These are phyloP conservation scores for Coemansia sp. DNA, from an alignment of 192 early-diverging fungal species.

Conservation along the genomic window DNA sequence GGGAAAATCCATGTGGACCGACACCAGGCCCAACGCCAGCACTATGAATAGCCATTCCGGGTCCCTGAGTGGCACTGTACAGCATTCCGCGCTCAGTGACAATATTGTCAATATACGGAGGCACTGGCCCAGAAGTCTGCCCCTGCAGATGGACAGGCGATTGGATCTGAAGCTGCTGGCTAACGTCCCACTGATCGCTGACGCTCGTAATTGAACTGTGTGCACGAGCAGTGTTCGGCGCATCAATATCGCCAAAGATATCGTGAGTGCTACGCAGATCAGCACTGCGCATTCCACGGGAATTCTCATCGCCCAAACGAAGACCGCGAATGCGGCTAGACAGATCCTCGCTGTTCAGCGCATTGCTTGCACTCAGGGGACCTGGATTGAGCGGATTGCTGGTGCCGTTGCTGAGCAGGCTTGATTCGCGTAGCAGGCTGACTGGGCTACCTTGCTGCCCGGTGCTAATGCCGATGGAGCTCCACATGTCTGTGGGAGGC, in stretches of 20 bases:
- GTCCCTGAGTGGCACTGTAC: conserved; percentile 28
- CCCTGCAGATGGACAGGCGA: conserved; percentile 25
- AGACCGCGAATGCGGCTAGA: conserved; percentile 31
- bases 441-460: conserved; percentile 8
- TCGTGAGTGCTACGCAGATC: conserved; percentile 38
- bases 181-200: conserved; percentile 43
- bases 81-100: conserved; percentile 29
- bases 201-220: conserved; percentile 22
- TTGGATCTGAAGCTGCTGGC: conserved; percentile 25
- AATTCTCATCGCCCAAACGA: conserved; percentile 34
- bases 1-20: conserved; percentile 65
- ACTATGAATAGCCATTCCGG: conserved; percentile 18
- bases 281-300: conserved; percentile 39
- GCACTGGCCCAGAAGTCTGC: conserved; percentile 13
- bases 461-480: conserved; percentile 12
- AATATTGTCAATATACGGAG: conserved; percentile 35
- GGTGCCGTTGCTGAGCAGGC: conserved; percentile 6
- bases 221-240: conserved; percentile 14
- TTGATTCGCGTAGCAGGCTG: conserved; percentile 18
- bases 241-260: conserved; percentile 43
- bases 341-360: conserved; percentile 35
- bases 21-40: conserved; percentile 58
- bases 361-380: conserved; percentile 13
- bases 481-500: conserved; percentile 25
- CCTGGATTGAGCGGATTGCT: conserved; percentile 14